Evolutionary conservation across 129 eudicot genomes (phyloP).

Genomic region (Solidago caesia): DNA sequence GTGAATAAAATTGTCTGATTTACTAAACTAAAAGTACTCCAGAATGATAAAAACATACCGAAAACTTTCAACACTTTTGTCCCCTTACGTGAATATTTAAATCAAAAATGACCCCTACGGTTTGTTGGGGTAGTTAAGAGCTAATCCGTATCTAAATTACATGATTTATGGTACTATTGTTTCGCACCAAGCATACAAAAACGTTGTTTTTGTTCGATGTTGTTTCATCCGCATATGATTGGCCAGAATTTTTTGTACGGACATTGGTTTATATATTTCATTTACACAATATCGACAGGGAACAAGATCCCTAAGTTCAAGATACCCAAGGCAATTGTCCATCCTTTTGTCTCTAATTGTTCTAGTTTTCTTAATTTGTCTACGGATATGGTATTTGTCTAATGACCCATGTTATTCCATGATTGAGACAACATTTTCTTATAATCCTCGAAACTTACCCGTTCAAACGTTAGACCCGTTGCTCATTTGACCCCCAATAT

Average conservation of each 20-base stretch:
- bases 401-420: constrained; percentile 39
- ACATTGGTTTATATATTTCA: constrained; percentile 15
- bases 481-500: constrained; percentile 24
- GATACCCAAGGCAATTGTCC: constrained; percentile 41
- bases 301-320: constrained; percentile 42
- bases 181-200: constrained; percentile 21
- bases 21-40: too few species aligned
- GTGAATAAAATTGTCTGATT: too few species aligned
- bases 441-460: constrained; percentile 32
- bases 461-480: constrained; percentile 41
- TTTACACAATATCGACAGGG: constrained; percentile 31
- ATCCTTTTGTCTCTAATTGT: constrained; percentile 36
- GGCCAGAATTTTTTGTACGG: constrained; percentile 25
- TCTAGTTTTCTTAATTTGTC: constrained; percentile 9
- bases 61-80: too few species aligned
- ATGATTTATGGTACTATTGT: constrained; percentile 33
- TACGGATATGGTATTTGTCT: constrained; percentile 31
- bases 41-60: too few species aligned
- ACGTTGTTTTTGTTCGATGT: constrained; percentile 21
- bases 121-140: not conserved
- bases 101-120: not conserved
- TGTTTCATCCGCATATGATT: constrained; percentile 30
- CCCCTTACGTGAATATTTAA: too few species aligned
- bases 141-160: constrained; percentile 26
- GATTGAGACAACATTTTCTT: constrained; percentile 37